phyloP scores from a whole-genome alignment of 345 rosid species.

The Crucihimalaya himalaica region DNA sequence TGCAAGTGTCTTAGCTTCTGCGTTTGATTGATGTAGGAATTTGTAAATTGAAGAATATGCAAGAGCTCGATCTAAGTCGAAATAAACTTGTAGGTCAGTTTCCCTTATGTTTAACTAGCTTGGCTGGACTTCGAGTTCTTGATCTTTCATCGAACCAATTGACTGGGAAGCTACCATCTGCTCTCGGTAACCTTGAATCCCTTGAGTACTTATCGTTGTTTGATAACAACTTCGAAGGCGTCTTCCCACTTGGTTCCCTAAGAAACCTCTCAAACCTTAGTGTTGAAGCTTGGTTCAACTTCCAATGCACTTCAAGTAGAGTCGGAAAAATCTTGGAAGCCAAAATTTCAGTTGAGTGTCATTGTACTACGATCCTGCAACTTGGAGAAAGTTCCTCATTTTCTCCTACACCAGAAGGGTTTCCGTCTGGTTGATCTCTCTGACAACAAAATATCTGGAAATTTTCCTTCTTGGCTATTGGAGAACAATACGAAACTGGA shows the following conservation, averaged over 20 bases:
- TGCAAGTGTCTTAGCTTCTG: too few species aligned
- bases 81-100: not conserved
- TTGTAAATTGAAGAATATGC: conserved; percentile 1
- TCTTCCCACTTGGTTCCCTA: conserved; percentile 3
- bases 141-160: conserved; percentile 26
- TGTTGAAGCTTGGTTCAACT: not conserved
- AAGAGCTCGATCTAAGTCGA: conserved; percentile 16
- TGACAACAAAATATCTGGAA: not conserved
- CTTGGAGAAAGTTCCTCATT: conserved; percentile 3
- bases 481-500: conserved; percentile 1
- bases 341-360: conserved; percentile 8
- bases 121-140: conserved; percentile 13
- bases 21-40: not conserved
- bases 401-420: conserved; percentile 12
- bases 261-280: conserved; percentile 23
- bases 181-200: not conserved
- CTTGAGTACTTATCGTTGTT: conserved; percentile 24
- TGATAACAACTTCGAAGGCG: conserved; percentile 12
- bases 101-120: conserved; percentile 3
- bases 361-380: conserved; percentile 6
- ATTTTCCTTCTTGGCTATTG: conserved; percentile 28
- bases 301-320: not conserved
- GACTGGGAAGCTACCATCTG: conserved; percentile 1
- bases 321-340: not conserved
- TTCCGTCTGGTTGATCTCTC: conserved; percentile 21